Evolutionary conservation across 1,284 basidiomycete genomes (phyloP), one percentile per base, ranked within the genome.

Genomic region (Ustilago loliicola): DNA sequence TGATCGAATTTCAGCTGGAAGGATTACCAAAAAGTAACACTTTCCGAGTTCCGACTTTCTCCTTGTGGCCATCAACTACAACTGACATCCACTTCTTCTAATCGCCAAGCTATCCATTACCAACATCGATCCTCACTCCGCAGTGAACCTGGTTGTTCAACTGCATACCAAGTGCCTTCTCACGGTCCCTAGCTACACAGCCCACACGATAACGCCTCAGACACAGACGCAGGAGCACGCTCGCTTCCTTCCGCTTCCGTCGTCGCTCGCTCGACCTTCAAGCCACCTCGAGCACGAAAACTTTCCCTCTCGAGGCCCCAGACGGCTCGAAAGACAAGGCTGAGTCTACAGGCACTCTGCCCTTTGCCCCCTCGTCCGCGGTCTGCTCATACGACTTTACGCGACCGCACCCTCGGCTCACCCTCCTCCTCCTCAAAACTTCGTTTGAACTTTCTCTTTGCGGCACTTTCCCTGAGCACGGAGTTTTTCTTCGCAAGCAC

Each of bases 1-100:
- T 55, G 53, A 55, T 55, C 52, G 52, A 54, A 15, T 52, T 48
- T 27, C n/a, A n/a, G 6, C 15, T n/a, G n/a, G n/a, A 48, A 4
- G 45, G 29, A 55, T 57, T 56, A 27, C n/a, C 54, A 57, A 34
- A 51, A 48, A 27, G 45, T 48, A 48, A 48, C 45, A 48, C 23
- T 48, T 48, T 25, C 66, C 66, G 66, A 67, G 53, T 67, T 61
- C 66, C 66, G 66, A 67, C 30, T n/a, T 53, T 36, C 15, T 61
- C 19, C 45, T 66, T 40, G 32, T 48, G 2, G 17, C 23, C 57
- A 36, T 21, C 25, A 38, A 47, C 38, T 50, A 60, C 64, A 66
- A 53, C 25, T 56, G 52, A 30, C 34, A 42, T 17, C 56, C 36
- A 42, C 30, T 42, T 10, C 56, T 53, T 19, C 48, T 50, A 50